Evolutionary conservation across 129 eudicot genomes (phyloP).

Genomic region (Pittosporum tobira): DNA sequence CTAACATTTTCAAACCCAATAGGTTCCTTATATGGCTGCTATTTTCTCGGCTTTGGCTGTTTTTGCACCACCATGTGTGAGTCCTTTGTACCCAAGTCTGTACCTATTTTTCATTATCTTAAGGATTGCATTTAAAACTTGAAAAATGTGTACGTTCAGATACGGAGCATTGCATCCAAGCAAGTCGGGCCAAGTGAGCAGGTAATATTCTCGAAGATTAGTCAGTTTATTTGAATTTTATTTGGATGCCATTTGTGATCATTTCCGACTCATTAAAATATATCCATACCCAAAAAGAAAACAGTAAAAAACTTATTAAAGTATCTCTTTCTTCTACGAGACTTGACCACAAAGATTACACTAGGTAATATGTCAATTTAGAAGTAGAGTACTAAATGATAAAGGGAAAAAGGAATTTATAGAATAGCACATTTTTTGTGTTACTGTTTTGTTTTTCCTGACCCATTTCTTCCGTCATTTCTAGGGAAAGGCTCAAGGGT

Average conservation of each 20-base stretch:
- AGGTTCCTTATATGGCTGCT: conserved; percentile 79
- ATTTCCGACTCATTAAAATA: neutral
- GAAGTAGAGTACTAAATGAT: neutral
- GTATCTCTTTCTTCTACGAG: neutral
- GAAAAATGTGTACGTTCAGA: conserved; percentile 26
- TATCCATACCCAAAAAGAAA: neutral
- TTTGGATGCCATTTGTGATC: neutral
- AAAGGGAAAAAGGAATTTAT: neutral
- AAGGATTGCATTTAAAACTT: conserved; percentile 1
- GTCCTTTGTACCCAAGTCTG: conserved; percentile 14
- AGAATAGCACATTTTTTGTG: neutral
- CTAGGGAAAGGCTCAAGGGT: conserved; percentile 84
- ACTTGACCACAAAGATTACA: neutral
- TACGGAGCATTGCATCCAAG: conserved; percentile 82
- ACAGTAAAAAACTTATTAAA: neutral
- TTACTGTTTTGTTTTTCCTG: neutral
- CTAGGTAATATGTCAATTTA: neutral
- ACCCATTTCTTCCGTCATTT: neutral
- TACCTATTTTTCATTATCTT: neutral
- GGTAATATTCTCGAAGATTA: conserved; percentile 24
- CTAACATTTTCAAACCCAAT: conserved; percentile 19
- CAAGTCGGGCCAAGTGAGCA: conserved; percentile 87
- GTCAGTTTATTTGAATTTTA: neutral
- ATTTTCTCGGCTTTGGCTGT: conserved; percentile 44
- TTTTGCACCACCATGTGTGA: conserved; percentile 72